Evolutionary conservation across 805 yeast species (phyloP).

Genomic region (Yamadazyma nakazawae): DNA sequence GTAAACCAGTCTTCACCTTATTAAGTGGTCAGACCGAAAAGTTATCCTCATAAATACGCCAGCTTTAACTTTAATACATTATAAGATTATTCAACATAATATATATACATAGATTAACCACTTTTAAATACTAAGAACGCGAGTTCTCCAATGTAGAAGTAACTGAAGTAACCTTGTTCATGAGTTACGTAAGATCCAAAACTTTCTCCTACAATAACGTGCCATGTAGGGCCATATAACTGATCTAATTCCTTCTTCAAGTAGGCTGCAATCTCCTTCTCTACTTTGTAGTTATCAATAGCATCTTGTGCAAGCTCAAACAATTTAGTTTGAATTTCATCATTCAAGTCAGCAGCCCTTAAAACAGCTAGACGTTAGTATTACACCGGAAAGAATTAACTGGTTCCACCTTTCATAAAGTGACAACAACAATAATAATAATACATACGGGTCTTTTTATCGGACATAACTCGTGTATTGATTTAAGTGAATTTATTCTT

Average conservation of each 20-base stretch:
- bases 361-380: slow-evolving; percentile 28
- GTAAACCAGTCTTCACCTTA: slow-evolving; percentile 85
- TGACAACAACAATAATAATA: neutral
- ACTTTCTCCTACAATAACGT: slow-evolving; percentile 73
- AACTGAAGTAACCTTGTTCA: slow-evolving; percentile 68
- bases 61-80: neutral
- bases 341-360: slow-evolving; percentile 45
- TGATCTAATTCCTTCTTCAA: slow-evolving; percentile 67
- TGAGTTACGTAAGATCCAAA: slow-evolving; percentile 81
- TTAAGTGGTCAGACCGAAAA: slow-evolving; percentile 75
- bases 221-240: slow-evolving; percentile 71
- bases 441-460: slow-evolving; percentile 7
- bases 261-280: slow-evolving; percentile 62
- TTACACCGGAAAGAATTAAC: neutral
- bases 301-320: slow-evolving; percentile 48
- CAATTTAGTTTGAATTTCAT: slow-evolving; percentile 50
- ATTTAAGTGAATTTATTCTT: neutral
- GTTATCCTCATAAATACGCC: slow-evolving; percentile 10
- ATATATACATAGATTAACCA: slow-evolving; percentile 30
- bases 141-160: slow-evolving; percentile 64
- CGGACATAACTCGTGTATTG: slow-evolving; percentile 6
- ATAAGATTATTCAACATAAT: slow-evolving; percentile 2
- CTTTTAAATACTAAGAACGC: slow-evolving; percentile 73
- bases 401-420: neutral
- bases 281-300: slow-evolving; percentile 39